These are phyloP conservation scores for Corylus heterophylla DNA, from an alignment of 306 rosid species.

Conservation along the genomic window DNA sequence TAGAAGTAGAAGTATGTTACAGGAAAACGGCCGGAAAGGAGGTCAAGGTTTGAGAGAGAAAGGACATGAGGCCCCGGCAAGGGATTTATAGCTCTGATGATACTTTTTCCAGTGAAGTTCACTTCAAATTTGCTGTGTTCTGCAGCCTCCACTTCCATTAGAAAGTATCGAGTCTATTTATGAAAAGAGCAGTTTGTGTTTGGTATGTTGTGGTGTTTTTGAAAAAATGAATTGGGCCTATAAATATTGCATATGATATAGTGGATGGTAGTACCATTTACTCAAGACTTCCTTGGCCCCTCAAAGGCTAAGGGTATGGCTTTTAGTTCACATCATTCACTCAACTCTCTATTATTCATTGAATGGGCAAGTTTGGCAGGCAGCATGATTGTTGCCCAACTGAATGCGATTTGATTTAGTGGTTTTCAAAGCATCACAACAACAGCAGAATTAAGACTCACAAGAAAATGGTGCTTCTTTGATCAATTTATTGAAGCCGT, in stretches of 20 bases:
- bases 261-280: not conserved
- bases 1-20: constrained; percentile 82
- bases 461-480: not conserved
- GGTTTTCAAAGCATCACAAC: not conserved
- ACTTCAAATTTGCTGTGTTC: constrained; percentile 40
- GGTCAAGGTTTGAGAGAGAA: constrained; percentile 75
- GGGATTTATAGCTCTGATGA: constrained; percentile 55
- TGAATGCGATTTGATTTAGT: not conserved
- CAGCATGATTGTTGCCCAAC: constrained; percentile 30
- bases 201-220: not conserved
- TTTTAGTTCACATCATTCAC: constrained; percentile 6
- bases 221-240: not conserved
- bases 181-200: constrained; percentile 17
- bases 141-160: constrained; percentile 24
- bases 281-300: too few relatives aligned
- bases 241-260: constrained; percentile 27
- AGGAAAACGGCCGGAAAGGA: constrained; percentile 91
- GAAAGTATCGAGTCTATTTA: constrained; percentile 13
- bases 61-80: constrained; percentile 37
- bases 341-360: not conserved
- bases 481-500: not conserved
- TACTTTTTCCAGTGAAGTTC: constrained; percentile 37
- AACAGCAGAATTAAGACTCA: not conserved
- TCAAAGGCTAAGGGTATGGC: not conserved
- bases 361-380: constrained; percentile 40